Evolutionary conservation across 164 flowering plant species (phyloP), one percentile per base, ranked within the genome.

Genomic region (Paratinospora sagittata): DNA sequence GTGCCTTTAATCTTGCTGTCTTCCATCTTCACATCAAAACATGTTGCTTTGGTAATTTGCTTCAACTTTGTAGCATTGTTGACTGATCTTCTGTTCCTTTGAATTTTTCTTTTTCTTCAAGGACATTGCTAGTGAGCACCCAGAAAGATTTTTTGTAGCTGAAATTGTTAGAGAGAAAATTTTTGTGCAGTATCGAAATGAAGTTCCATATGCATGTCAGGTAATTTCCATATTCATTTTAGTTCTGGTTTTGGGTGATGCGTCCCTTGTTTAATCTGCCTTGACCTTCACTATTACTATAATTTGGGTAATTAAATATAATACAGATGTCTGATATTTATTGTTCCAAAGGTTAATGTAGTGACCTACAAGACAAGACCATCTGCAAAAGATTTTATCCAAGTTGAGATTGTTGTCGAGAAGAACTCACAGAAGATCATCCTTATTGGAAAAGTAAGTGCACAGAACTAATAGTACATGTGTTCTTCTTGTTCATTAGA

Each of bases 131-230:
- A 96, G 99, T 79, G 98, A 91, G 84, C 98, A 93, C 73, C 99
- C 99, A n/a, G 99, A 96, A 75, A 87, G 98, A 81, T 96, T 96
- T 79, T 96, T 96, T 79, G 84, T 93, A 19, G 85, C 83, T 55
- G 99, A 96, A 86, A 96, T 96, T 78, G 88, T 96, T 24, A 84
- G 99, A 80, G 99, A 96, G 78, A 96, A 96, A 84, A 91, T 96
- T 36, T 91, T 96, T 77, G 82, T 91, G 89, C 98, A 92, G 73
- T 96, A 89, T 74, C 89, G 91, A 13, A 81, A 93, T 73, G 99
- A 96, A 83, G 86, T 96, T 58, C 99, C 99, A 41, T 96, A 96
- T 83, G 95, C 97, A 67, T 93, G 97, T 77, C 99, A 96, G 97
- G 99, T 92, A 81, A n/a, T 70, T 21, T 45, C 4, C 70, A 63